Base-by-base conservation (phyloP, 768 basidiomycete genomes). In the Pisolithus orientalis region DNA sequence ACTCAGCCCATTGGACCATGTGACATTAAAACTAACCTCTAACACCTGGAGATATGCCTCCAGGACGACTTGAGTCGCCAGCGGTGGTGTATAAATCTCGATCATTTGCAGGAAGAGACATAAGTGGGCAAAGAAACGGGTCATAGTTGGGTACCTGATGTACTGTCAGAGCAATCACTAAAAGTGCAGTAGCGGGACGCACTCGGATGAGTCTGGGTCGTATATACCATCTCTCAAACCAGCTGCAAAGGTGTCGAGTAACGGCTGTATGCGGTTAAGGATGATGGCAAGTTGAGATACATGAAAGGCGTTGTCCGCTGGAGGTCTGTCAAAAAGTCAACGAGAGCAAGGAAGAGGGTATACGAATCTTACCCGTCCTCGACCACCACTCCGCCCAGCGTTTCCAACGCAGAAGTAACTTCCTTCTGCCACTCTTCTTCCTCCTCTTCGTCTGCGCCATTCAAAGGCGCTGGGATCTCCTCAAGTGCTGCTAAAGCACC, bases 71-170 rank as follows among this genome's bases (percentile, higher is more conserved):
- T 95, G 91, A 0, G 82, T 85, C 0, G 90, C 82, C 11, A 82
- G 67, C 2, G 85, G 82, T 0, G 94, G 87, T 0, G 91, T 80
- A 0, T 81, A 65, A 34, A 85, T 70, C 47, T 87, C 85, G 34
- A 96, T 87, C 70, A 92, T 81, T 56, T 88, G 84, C 4, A 96
- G 76, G 70, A 85, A 92, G 29, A 98, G 82, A 57, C 91, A 91
- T 24, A 98, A 72, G 63, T 99, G 95, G 0, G 94, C 87, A 62
- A 95, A 96, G 72, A 98, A 99, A 4, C 94, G 85, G 43, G 81
- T 83, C 75, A 90, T 78, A 0, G 79, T 75, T 0, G 82, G 74
- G 61, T 87, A 87, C 57, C 87, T 89, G 51, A 47, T 28, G 11
- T 17, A 52, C 43, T 27, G 13, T 52, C 52, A 53, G 14, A 44